These are phyloP conservation scores for Schrenkiella parvula DNA, from an alignment of 345 rosid species.

Conservation along the genomic window DNA sequence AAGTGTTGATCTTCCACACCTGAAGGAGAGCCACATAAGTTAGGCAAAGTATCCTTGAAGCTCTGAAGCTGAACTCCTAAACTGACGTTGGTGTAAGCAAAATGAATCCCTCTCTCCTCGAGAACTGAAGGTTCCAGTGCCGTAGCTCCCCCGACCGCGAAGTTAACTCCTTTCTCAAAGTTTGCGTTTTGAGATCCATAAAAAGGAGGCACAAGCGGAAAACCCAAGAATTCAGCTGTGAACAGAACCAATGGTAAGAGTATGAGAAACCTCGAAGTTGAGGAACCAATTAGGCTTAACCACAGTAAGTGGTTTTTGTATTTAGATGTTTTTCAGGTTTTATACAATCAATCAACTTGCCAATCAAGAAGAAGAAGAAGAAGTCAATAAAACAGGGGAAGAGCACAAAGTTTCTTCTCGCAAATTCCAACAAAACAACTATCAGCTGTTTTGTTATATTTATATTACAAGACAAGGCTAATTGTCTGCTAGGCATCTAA, in stretches of 20 bases:
- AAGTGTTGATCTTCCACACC: constrained; percentile 5
- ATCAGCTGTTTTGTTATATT: no score
- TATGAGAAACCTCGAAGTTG: background rate
- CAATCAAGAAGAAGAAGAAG: no score
- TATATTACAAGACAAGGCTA: no score
- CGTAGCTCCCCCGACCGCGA: constrained; percentile 47
- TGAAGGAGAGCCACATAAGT: constrained; percentile 34
- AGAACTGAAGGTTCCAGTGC: constrained; percentile 36
- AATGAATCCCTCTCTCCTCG: constrained; percentile 27
- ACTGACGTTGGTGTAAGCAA: constrained; percentile 14
- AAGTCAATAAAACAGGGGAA: no score
- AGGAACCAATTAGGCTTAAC: no score
- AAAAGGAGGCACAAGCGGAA: constrained; percentile 40
- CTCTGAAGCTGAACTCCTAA: constrained; percentile 37
- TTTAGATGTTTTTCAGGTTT: no score
- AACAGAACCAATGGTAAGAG: background rate
- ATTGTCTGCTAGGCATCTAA: no score
- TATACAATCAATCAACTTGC: no score
- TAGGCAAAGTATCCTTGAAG: constrained; percentile 40
- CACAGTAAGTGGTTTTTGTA: no score
- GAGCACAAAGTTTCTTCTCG: no score
- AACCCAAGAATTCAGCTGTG: constrained; percentile 43
- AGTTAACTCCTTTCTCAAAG: constrained; percentile 43
- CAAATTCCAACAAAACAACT: no score
- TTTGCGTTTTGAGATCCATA: constrained; percentile 24